Percentiles rank a stretch among this genome's conserved stretches.
Evolutionary conservation across 306 rosid genomes (phyloP).

Genomic region (Cicer arietinum): DNA sequence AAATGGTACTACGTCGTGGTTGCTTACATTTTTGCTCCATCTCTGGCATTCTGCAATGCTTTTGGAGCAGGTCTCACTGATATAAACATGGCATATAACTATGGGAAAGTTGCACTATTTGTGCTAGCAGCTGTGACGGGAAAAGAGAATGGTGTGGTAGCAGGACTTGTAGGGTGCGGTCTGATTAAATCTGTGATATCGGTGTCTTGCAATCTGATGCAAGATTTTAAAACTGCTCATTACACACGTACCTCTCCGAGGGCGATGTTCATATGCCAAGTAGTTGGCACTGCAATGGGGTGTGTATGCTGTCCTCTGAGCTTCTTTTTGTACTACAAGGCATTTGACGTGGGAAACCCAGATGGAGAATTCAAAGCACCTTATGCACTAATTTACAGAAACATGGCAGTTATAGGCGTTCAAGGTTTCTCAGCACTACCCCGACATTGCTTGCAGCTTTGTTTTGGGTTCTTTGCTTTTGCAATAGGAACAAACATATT

Average conservation of each 20-base stretch:
- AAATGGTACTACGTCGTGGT: constrained; percentile 53
- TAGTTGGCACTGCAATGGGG: constrained; percentile 74
- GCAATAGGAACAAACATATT: constrained; percentile 46
- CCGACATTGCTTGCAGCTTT: constrained; percentile 75
- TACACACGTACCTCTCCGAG: constrained; percentile 81
- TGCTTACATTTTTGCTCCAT: constrained; percentile 69
- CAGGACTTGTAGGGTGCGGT: constrained; percentile 81
- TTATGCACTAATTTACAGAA: constrained; percentile 64
- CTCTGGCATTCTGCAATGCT: constrained; percentile 95
- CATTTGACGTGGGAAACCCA: constrained; percentile 65
- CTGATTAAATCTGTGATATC: constrained; percentile 74
- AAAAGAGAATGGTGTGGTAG: constrained; percentile 52
- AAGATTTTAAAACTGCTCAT: constrained; percentile 90
- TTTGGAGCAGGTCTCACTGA: constrained; percentile 95
- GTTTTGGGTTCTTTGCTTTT: constrained; percentile 50
- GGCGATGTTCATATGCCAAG: constrained; percentile 89
- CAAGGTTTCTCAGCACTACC: constrained; percentile 78
- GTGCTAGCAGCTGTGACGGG: constrained; percentile 65
- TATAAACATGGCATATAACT: constrained; percentile 94
- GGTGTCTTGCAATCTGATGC: constrained; percentile 87
- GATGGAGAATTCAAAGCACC: constrained; percentile 94
- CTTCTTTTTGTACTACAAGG: constrained; percentile 74
- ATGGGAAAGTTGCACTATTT: constrained; percentile 88
- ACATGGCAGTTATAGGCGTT: constrained; percentile 53
- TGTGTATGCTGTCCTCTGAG: constrained; percentile 78